Evolutionary conservation across 768 basidiomycete genomes (phyloP).

Genomic region (Boletus subparvulus): DNA sequence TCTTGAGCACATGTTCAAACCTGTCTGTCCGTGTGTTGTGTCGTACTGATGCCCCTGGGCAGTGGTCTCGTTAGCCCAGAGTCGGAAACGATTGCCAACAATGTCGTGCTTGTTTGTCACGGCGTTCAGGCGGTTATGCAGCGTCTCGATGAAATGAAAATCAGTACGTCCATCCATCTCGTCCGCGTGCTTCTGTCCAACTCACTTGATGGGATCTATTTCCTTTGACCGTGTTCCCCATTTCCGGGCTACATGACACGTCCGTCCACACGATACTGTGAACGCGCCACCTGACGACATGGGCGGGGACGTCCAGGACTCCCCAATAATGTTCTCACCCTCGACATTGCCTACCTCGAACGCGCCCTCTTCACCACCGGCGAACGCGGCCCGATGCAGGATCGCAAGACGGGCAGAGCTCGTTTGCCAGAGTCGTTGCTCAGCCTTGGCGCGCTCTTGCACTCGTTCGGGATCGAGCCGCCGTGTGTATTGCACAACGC

Average conservation of each 20-base stretch:
- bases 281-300: neutral
- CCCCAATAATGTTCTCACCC: slow-evolving; percentile 66
- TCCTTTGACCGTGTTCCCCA: neutral
- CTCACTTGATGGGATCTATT: neutral
- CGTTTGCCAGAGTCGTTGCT: slow-evolving; percentile 55
- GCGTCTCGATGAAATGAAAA: slow-evolving; percentile 74
- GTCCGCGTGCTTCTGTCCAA: neutral
- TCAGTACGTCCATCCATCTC: slow-evolving; percentile 50
- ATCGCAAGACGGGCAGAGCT: slow-evolving; percentile 53
- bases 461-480: slow-evolving; percentile 46
- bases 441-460: slow-evolving; percentile 63
- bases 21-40: neutral
- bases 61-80: slow-evolving; percentile 77
- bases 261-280: neutral
- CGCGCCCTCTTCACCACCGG: slow-evolving; percentile 59
- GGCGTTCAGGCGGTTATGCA: slow-evolving; percentile 53
- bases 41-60: slow-evolving; percentile 10
- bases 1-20: neutral
- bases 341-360: slow-evolving; percentile 68
- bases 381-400: slow-evolving; percentile 57
- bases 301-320: slow-evolving; percentile 46
- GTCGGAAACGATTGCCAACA: slow-evolving; percentile 67
- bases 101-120: slow-evolving; percentile 71
- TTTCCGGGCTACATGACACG: neutral
- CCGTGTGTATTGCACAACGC: slow-evolving; percentile 60